Conservation (phyloP, 2,329 filamentous ascomycete species). For the Hymenoscyphus linearis region DNA sequence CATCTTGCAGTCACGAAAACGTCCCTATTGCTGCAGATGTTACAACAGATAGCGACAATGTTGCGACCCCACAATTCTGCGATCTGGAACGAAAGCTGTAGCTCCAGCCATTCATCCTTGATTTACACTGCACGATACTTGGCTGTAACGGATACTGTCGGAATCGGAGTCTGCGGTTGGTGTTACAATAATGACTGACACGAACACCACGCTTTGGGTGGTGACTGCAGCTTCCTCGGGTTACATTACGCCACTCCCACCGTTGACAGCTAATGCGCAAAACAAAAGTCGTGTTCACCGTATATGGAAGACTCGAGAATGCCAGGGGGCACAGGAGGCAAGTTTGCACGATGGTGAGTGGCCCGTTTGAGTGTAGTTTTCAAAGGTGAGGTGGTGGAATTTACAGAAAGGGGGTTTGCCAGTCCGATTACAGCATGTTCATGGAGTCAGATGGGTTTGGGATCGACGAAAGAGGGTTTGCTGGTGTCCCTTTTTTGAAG, state of each 20-base stretch:
- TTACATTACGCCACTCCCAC: slow-evolving; percentile 3
- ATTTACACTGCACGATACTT: background rate
- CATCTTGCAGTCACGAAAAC: background rate
- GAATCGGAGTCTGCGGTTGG: background rate
- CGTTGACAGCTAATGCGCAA: background rate
- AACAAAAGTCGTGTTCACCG: background rate
- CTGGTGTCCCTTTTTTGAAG: background rate
- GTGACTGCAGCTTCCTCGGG: background rate
- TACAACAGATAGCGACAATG: background rate
- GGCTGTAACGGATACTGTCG: background rate
- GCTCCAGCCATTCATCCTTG: background rate
- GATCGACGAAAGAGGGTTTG: background rate
- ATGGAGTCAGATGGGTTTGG: background rate
- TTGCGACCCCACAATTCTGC: background rate
- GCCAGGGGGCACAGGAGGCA: background rate
- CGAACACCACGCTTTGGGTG: slow-evolving; percentile 1
- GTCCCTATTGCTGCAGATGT: background rate
- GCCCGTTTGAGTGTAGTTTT: background rate
- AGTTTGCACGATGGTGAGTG: background rate
- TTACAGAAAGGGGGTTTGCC: background rate
- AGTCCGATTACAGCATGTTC: background rate
- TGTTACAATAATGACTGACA: background rate
- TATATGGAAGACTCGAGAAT: background rate
- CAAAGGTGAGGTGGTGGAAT: background rate
- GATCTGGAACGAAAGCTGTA: background rate